Evolutionary conservation across 164 flowering plant genomes (phyloP), one percentile per base, ranked within the genome.

Genomic region (Akebia trifoliata): DNA sequence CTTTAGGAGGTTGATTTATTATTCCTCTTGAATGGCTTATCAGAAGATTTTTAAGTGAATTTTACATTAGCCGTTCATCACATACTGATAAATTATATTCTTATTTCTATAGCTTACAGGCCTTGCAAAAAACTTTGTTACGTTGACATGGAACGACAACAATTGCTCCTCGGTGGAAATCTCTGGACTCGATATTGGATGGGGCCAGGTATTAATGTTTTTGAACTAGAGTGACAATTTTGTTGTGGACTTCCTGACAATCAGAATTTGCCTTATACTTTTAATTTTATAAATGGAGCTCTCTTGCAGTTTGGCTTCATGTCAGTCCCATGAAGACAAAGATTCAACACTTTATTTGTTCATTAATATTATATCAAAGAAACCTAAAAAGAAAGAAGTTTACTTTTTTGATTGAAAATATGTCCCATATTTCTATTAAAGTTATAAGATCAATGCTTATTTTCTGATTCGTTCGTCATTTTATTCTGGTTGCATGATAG

Each of bases 161-260:
- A 74, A 69, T 26, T 75, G 71, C 68, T 71, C 91, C 18, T 58
- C 74, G 0, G 96, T 92, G 63, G 96, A 85, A 78, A 72, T 92
- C 36, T 78, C 93, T 50, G 96, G 98, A 50, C 96, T 92, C 67
- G 96, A 92, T 73, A 74, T 92, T 52, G 98, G 96, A 35, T 92
- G 98, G 98, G 96, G 93, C 25, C 96, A 86, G 96, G 98, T 92
- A 76, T 67, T 10, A 20, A 17, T 60, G 6, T 64, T 44, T 22
- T 22, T 29, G 36, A 66, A 46, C n/a, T 59, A 6, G 15, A 12
- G 4, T 25, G 20, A 29, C 4, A 15, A 14, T 20, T 24, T 14
- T 35, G 38, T 39, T 43, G 11, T 43, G 56, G 9, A 12, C 40
- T n/a, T 40, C 26, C 6, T 29, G 43, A 47, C 15, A 45, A 20